Base-by-base conservation (phyloP, 352 stramenopile genomes). In the Phytopythium aichiense region DNA sequence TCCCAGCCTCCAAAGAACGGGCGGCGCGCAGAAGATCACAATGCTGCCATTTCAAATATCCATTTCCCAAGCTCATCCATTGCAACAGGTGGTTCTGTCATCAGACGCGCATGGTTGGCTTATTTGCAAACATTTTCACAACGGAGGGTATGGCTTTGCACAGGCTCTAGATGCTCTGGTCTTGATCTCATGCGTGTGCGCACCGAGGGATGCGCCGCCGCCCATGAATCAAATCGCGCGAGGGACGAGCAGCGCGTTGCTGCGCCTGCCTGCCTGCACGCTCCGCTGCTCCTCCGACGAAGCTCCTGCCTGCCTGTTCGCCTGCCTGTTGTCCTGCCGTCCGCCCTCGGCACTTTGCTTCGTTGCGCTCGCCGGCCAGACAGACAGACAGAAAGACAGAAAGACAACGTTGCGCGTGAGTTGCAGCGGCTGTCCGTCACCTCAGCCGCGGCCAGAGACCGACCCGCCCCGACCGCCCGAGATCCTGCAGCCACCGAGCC, bases 161-260 rank as follows among this genome's bases (percentile, higher is more conserved):
- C 42, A 48, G 20, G n/a, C 2, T 16, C 6, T 16, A 18, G n/a
- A 51, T 18, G 45, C 43, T 8, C 22, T 11, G 45, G 45, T 51
- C 45, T 31, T 51, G 45, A 30, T 18, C 45, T 51, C 45, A 18
- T 30, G 45, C 22, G 45, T 51, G 45, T 51, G 45, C 45, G 45
- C 45, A 31, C 9, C 22, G 22, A 13, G 22, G 45, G 45, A 51
- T 51, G 45, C 45, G 45, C 45, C 45, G 7, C 20, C 33, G 7
- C 7, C n/a, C 1, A 51, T 51, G 45, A 51, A 51, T 51, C 45
- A 51, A 51, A 28, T 51, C 45, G 45, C 45, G 45, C 45, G 45
- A 51, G 45, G 45, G 45, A 51, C 45, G 13, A 51, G 45, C 45
- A 4, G 22, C 45, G 45, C 22, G 22, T 28, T 51, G 22, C 45